These are phyloP conservation scores for Mycothermus thermophilus DNA, from an alignment of 495 filamentous ascomycete genomes.

Conservation along the genomic window DNA sequence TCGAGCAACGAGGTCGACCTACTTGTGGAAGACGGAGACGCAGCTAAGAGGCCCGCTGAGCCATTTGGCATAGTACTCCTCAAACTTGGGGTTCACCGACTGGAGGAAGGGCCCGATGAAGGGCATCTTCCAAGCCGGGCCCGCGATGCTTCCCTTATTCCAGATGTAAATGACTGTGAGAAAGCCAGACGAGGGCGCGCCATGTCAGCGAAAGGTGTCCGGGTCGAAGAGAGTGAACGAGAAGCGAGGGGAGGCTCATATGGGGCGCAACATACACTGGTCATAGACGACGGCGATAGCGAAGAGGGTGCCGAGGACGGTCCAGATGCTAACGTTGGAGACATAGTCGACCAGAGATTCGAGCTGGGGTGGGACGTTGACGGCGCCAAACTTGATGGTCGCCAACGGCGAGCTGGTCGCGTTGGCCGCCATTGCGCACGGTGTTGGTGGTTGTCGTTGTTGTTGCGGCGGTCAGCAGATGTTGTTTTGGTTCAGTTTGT, in stretches of 20 bases:
- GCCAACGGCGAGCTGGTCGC: slow-evolving; percentile 61
- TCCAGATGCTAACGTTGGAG: slow-evolving; percentile 46
- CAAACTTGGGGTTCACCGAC: slow-evolving; percentile 84
- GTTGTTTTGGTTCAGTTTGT: too few species aligned
- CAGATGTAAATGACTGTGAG: slow-evolving; percentile 73
- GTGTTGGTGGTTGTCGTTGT: too few species aligned
- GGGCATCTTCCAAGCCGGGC: slow-evolving; percentile 72
- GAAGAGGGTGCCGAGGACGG: slow-evolving; percentile 49
- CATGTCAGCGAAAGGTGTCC: slow-evolving; percentile 2
- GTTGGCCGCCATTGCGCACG: slow-evolving; percentile 55
- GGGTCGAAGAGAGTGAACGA: too few species aligned
- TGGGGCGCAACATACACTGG: slow-evolving; percentile 48
- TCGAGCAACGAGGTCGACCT: too few species aligned
- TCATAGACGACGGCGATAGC: slow-evolving; percentile 66
- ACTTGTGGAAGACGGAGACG: slow-evolving; percentile 99
- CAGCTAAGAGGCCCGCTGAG: slow-evolving; percentile 80
- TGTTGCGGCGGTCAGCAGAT: too few species aligned
- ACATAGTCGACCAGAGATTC: slow-evolving; percentile 31
- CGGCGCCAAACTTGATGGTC: slow-evolving; percentile 42
- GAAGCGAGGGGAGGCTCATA: neutral
- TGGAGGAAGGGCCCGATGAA: slow-evolving; percentile 94
- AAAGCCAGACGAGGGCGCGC: slow-evolving; percentile 3
- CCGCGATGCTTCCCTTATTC: slow-evolving; percentile 74
- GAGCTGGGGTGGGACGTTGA: slow-evolving; percentile 27
- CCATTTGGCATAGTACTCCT: slow-evolving; percentile 86